Percentiles rank a stretch among this genome's conserved stretches.
Conservation (phyloP, 441 rosid genomes). For the Euphorbia corollata region DNA sequence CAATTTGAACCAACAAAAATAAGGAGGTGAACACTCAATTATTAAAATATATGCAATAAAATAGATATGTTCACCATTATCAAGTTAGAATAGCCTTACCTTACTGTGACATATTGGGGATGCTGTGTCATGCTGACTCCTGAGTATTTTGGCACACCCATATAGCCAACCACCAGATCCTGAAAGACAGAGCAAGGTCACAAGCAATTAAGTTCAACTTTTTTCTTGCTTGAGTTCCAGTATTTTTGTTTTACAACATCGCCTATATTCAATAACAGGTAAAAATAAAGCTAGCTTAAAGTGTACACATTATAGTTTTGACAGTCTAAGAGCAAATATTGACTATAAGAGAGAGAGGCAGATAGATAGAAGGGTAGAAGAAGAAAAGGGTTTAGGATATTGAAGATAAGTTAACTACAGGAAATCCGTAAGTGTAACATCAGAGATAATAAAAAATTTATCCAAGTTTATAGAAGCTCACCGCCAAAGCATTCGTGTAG, state of each 20-base stretch:
- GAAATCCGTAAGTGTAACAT: not conserved
- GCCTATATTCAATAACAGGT: not conserved
- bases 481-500: slow-evolving; percentile 93
- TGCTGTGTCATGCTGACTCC: slow-evolving; percentile 87
- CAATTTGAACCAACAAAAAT: slow-evolving; percentile 21
- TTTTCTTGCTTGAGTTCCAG: not conserved
- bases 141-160: slow-evolving; percentile 93
- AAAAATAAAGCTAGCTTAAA: not conserved
- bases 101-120: slow-evolving; percentile 86
- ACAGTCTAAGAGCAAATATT: not conserved
- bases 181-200: slow-evolving; percentile 19
- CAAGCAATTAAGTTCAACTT: not conserved
- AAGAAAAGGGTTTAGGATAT: not conserved
- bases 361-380: not conserved
- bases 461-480: slow-evolving; percentile 34
- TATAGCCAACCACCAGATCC: slow-evolving; percentile 95
- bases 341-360: not conserved
- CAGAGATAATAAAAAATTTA: slow-evolving; percentile 3
- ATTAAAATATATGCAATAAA: slow-evolving; percentile 6
- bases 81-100: slow-evolving; percentile 34
- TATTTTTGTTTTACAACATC: slow-evolving; percentile 1
- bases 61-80: not conserved
- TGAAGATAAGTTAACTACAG: not conserved
- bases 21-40: not conserved
- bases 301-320: not conserved